Evolutionary conservation across 2,329 filamentous ascomycete species (phyloP).

Genomic region (Diaporthe vexans): DNA sequence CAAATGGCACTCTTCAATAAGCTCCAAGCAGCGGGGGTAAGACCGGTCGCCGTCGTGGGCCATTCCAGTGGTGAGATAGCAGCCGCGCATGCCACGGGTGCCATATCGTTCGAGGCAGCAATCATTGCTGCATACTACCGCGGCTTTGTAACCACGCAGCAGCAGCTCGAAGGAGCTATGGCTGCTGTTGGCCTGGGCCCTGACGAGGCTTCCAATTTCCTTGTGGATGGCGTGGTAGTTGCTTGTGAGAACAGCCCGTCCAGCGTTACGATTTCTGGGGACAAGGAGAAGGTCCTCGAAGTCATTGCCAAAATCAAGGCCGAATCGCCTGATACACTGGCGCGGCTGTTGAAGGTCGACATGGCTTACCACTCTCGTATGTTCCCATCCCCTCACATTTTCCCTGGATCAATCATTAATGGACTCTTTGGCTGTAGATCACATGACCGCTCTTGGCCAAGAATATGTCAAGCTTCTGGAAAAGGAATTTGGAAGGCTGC

Average conservation of each 20-base stretch:
- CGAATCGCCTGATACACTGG: background rate
- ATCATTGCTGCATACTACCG: conserved; percentile 16
- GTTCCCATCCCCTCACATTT: background rate
- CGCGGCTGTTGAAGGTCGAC: background rate
- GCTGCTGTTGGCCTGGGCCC: conserved; percentile 40
- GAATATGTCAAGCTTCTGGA: background rate
- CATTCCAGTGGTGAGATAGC: conserved; percentile 45
- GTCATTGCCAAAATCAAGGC: background rate
- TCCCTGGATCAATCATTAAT: background rate
- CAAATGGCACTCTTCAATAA: conserved; percentile 49
- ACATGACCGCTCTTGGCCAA: background rate
- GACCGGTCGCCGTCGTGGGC: conserved; percentile 49
- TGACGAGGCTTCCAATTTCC: background rate
- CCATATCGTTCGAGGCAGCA: conserved; percentile 7
- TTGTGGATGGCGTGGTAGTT: conserved; percentile 28
- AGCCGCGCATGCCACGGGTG: conserved; percentile 32
- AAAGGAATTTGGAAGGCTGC: background rate
- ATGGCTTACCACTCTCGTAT: conserved; percentile 7
- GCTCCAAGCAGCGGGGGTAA: conserved; percentile 45
- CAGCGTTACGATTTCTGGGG: conserved; percentile 36
- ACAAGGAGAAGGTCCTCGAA: background rate
- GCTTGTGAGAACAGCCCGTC: conserved; percentile 36
- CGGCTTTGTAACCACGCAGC: background rate
- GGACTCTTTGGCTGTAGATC: background rate
- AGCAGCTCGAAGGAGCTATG: conserved; percentile 38